These are phyloP conservation scores for Jasminum sambac DNA, from an alignment of 257 asterid species.

Conservation along the genomic window DNA sequence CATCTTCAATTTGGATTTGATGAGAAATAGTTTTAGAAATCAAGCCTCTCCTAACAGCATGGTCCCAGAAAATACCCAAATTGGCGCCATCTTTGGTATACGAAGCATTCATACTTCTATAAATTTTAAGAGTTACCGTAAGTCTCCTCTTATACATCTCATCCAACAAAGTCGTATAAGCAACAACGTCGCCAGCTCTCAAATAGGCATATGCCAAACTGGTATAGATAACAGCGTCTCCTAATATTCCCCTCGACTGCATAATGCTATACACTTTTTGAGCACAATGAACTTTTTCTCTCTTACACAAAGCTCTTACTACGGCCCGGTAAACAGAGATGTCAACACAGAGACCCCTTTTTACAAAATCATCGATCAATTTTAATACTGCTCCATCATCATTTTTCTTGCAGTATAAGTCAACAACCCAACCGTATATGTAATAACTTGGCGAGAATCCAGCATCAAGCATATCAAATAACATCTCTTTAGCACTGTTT, in stretches of 20 bases:
- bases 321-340: constrained; percentile 67
- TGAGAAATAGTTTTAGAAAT: constrained; percentile 50
- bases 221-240: constrained; percentile 58
- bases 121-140: constrained; percentile 63
- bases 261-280: constrained; percentile 48
- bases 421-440: constrained; percentile 74
- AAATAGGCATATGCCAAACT: constrained; percentile 67
- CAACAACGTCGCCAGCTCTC: constrained; percentile 46
- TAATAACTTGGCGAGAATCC: constrained; percentile 64
- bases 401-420: constrained; percentile 45
- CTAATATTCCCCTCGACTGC: constrained; percentile 64
- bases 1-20: constrained; percentile 40
- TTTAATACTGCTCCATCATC: constrained; percentile 54
- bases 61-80: constrained; percentile 61
- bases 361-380: constrained; percentile 59
- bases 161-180: constrained; percentile 54
- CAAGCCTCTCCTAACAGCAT: constrained; percentile 54
- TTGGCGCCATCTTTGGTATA: constrained; percentile 39
- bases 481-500: constrained; percentile 53
- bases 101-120: constrained; percentile 51
- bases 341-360: constrained; percentile 62
- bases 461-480: constrained; percentile 57
- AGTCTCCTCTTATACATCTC: constrained; percentile 75
- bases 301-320: constrained; percentile 67
- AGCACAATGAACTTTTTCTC: constrained; percentile 64